Evolutionary conservation across 225 moss, liverwort and hornwort genomes (phyloP), one percentile per base, ranked within the genome.

Genomic region (Pleurozium schreberi): DNA sequence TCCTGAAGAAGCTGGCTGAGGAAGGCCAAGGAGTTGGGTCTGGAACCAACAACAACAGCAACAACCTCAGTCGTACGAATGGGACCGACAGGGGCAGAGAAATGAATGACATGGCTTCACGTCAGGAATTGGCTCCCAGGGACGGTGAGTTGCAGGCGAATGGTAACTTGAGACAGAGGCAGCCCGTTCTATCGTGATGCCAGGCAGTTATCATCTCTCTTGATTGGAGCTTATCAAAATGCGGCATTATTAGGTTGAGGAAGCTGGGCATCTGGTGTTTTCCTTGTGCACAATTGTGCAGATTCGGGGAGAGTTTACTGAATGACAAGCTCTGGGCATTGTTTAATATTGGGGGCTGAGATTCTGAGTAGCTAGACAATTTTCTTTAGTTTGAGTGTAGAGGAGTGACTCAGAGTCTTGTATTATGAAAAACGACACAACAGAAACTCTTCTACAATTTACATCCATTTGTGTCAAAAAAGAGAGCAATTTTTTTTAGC

Each of bases 1-100:
- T 96, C 12, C 77, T 99, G 86, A 96, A 94, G 87, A 97, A 94
- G 91, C 95, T 99, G 81, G 95, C 94, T 33, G 92, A 99, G 34
- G 95, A 95, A 93, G 99, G 96, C 30, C 92, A 93, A 85, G 89
- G 90, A 88, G 90, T 89, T 42, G 90, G n/a, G 43, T 60, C 89
- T 50, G 91, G 82, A 76, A 70, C 79, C 38, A 57, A 53, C 82
- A 60, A 42, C 68, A 85, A 84, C 67, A 79, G 75, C 60, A 47
- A 43, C 58, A 80, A 68, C 62, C 23, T 22, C 16, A 81, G 64
- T 83, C 91, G 34, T 75, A 81, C 84, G 16, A 91, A 91, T 81
- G 89, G 92, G 49, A 91, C 87, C 18, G 88, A 87, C 13, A 88
- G 90, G 50, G 85, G 77, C 50, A 90, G 89, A 89, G 94, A 93